Conservation (phyloP, 768 basidiomycete species). For the Russula earlei region DNA sequence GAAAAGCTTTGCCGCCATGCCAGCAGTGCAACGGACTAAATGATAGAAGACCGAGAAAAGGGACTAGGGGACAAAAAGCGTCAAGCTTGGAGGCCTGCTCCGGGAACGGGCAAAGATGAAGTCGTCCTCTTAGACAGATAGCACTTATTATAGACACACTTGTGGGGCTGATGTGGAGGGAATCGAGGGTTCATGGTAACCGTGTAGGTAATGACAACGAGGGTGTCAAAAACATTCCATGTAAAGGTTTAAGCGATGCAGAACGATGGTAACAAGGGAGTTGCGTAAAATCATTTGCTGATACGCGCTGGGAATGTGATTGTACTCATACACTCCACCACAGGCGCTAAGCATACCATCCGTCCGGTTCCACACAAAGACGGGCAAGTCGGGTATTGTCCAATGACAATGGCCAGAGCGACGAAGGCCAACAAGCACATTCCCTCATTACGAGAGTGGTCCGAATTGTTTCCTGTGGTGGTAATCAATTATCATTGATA, state of each 20-base stretch:
- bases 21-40: conserved; percentile 1
- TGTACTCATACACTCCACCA: no score
- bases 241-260: neutral
- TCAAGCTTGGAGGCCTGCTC: conserved; percentile 15
- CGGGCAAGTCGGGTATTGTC: neutral
- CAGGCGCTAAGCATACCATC: neutral
- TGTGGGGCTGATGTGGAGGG: neutral
- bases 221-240: neutral
- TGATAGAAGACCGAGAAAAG: neutral
- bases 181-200: neutral
- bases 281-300: neutral
- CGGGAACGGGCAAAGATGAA: neutral
- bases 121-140: no score
- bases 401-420: neutral
- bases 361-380: neutral
- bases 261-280: neutral
- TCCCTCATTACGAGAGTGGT: no score
- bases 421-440: neutral
- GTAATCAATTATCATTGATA: neutral
- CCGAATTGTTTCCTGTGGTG: neutral
- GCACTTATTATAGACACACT: no score
- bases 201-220: neutral
- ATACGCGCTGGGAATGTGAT: neutral
- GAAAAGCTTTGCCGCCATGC: conserved; percentile 10
- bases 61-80: neutral